Evolutionary conservation across 257 asterid species (phyloP).

Genomic region (Linderniella brevidens): DNA sequence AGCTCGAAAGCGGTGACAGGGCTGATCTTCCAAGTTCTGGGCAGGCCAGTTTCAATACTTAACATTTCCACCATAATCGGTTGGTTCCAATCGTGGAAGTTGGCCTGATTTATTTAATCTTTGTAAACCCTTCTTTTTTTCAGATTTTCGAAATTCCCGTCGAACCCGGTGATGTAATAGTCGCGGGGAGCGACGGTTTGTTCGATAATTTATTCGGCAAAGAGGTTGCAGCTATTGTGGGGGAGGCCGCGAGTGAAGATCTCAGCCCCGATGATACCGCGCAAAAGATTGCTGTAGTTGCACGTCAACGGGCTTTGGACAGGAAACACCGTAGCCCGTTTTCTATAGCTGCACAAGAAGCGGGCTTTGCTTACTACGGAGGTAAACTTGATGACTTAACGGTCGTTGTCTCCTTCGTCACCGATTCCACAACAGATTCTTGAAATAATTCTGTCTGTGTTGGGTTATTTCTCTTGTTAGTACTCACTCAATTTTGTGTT

Average conservation of each 20-base stretch:
- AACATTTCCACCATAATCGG: neutral
- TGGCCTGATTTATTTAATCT: neutral
- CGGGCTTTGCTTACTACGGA: slow-evolving; percentile 44
- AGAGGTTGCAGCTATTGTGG: slow-evolving; percentile 46
- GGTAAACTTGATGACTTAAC: slow-evolving; percentile 84
- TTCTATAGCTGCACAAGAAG: slow-evolving; percentile 57
- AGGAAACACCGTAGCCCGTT: slow-evolving; percentile 39
- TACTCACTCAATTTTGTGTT: too few species aligned
- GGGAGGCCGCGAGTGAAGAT: slow-evolving; percentile 26
- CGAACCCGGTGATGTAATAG: slow-evolving; percentile 47
- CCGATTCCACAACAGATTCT: slow-evolving; percentile 8
- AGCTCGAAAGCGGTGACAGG: slow-evolving; percentile 38
- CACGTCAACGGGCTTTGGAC: slow-evolving; percentile 52
- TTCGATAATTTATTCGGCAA: slow-evolving; percentile 55
- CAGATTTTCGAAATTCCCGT: slow-evolving; percentile 61
- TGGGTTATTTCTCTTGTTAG: too few species aligned
- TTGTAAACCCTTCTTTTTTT: neutral
- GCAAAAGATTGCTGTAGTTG: slow-evolving; percentile 39
- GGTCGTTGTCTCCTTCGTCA: slow-evolving; percentile 47
- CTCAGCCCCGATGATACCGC: slow-evolving; percentile 48
- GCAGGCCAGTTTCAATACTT: slow-evolving; percentile 20
- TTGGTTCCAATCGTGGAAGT: too few species aligned
- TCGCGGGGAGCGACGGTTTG: slow-evolving; percentile 81
- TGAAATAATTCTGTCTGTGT: too few species aligned
- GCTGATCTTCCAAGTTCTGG: slow-evolving; percentile 65